Evolutionary conservation across 441 rosid genomes (phyloP), one percentile per base, ranked within the genome.

Genomic region (Populus hybrid): DNA sequence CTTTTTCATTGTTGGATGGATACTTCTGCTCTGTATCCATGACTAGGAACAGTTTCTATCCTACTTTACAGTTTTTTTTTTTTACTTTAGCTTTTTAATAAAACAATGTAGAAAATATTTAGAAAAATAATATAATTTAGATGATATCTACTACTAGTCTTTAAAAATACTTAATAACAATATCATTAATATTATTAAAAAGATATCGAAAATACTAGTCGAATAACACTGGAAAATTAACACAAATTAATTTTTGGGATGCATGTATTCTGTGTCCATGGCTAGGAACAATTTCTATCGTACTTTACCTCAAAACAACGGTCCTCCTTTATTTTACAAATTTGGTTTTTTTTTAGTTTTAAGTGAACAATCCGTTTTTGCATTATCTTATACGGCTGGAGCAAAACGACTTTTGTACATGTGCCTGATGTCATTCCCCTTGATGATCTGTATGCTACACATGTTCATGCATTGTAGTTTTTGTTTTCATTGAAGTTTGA

Each of bases 371-470:
- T 42, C 46, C 36, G 35, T 30, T 28, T 7, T 73, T 61, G 67
- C 53, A 74, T 46, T 50, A 5, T 67, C 6, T 0, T 11, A 67
- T n/a, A 68, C 9, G 19, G 70, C 40, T 12, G 10, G 12, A 28
- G 18, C 67, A 23, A 67, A 75, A 63, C 70, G 16, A 63, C n/a
- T 71, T 78, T 64, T 57, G 24, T 70, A 24, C 4, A 42, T 67
- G 68, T 36, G 10, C 28, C 9, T 71, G 59, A 30, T 75, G 70
- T 79, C 18, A 7, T 73, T 46, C 73, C 70, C 42, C 36, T 38
- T 9, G 19, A 53, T 11, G 57, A 46, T 46, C 6, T 12, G 57
- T 46, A 46, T 53, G 61, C 61, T 53, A 1, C 7, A 53, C 61
- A 16, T 16, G 61, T 53, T 53, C 61, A 53, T 53, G 61, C 0